These are phyloP conservation scores for Candida silvatica DNA, from an alignment of 805 yeast genomes.

Conservation along the genomic window DNA sequence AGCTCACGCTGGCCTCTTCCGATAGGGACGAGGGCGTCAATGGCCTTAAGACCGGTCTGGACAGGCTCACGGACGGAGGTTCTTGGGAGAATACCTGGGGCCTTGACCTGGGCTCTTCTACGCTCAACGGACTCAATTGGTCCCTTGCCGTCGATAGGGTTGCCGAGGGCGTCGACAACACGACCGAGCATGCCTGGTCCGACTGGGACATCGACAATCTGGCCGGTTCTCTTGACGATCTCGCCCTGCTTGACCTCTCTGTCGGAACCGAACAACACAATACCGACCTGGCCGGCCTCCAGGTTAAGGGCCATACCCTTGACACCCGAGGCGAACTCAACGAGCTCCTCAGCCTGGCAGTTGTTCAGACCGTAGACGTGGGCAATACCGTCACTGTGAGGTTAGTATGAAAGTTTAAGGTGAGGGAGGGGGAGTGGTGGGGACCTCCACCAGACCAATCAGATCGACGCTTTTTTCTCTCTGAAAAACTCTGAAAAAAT, in stretches of 20 bases:
- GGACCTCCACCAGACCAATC: too few relatives aligned
- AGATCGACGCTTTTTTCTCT: too few relatives aligned
- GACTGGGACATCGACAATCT: constrained; percentile 98
- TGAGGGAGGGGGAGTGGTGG: too few relatives aligned
- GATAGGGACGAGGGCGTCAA: constrained; percentile 97
- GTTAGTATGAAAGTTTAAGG: constrained; percentile 3
- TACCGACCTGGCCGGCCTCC: constrained; percentile 99
- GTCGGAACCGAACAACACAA: constrained; percentile 99
- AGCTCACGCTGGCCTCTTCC: constrained; percentile 99
- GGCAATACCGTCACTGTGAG: constrained; percentile 98
- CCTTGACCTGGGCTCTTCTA: constrained; percentile 97
- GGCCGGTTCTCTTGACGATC: constrained; percentile 98
- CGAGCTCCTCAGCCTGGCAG: constrained; percentile 99
- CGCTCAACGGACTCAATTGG: constrained; percentile 81
- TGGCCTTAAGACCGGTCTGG: constrained; percentile 99
- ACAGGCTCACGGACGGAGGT: constrained; percentile 97
- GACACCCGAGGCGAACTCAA: constrained; percentile 98
- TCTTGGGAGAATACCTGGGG: constrained; percentile 99
- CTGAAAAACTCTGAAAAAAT: too few relatives aligned
- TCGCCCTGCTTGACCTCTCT: constrained; percentile 98
- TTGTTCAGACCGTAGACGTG: constrained; percentile 99
- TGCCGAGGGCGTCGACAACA: constrained; percentile 98
- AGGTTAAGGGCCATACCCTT: constrained; percentile 99
- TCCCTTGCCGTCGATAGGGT: constrained; percentile 99
- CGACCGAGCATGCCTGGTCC: constrained; percentile 98